Evolutionary conservation across 805 yeast species (phyloP).

Genomic region (Cephaloascus fragrans): DNA sequence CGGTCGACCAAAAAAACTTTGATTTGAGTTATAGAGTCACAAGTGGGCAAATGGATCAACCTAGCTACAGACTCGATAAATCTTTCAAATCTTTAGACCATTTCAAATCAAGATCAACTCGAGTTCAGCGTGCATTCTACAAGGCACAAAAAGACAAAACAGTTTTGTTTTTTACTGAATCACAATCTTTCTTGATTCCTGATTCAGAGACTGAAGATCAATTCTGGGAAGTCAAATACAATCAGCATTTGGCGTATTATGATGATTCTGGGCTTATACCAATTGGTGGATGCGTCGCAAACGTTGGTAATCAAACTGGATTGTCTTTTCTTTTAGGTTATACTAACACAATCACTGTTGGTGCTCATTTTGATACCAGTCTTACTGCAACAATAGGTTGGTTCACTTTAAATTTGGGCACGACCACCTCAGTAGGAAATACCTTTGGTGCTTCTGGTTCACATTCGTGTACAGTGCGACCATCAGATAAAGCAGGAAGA

Average conservation of each 20-base stretch:
- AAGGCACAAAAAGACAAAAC: no score
- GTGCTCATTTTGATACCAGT: not conserved
- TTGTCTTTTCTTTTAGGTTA: not conserved
- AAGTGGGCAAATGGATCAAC: no score
- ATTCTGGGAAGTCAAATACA: constrained; percentile 11
- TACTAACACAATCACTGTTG: not conserved
- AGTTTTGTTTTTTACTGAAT: not conserved
- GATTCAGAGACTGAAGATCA: not conserved
- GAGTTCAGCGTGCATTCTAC: no score
- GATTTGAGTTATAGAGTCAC: no score
- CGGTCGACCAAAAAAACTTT: no score
- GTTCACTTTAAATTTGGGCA: not conserved
- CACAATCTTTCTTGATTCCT: not conserved
- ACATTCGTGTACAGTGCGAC: not conserved
- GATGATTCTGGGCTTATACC: constrained; percentile 6
- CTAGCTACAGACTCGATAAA: no score
- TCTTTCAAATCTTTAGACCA: no score
- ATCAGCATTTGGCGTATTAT: constrained; percentile 14
- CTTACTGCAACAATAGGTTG: not conserved
- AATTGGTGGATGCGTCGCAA: not conserved
- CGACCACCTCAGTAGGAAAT: not conserved
- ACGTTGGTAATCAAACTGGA: not conserved
- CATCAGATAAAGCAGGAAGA: not conserved
- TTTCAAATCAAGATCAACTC: no score
- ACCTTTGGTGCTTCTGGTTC: not conserved